phyloP scores from a whole-genome alignment of 768 basidiomycete species.

The Macrolepiota dolichaula region DNA sequence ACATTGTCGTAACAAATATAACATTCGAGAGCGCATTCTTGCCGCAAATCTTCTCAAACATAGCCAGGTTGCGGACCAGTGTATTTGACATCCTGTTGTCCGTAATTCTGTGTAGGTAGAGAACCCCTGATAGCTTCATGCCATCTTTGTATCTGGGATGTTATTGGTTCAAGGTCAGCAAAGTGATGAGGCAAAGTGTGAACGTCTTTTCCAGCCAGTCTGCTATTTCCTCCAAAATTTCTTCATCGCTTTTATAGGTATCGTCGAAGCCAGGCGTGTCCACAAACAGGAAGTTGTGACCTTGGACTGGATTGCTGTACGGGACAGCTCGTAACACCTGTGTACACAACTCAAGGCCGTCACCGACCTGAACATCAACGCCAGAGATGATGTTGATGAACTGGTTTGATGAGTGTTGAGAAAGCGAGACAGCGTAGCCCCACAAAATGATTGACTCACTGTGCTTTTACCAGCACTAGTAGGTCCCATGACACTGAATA shows the following conservation, averaged over 20 bases:
- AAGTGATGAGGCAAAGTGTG: background rate
- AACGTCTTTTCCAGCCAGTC: slow-evolving; percentile 16
- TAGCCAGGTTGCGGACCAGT: slow-evolving; percentile 8
- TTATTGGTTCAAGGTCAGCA: background rate
- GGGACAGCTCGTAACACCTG: background rate
- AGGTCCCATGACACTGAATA: too few species aligned
- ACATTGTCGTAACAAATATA: slow-evolving; percentile 8
- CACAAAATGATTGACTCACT: too few species aligned
- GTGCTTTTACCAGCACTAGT: too few species aligned
- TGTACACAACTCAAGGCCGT: slow-evolving; percentile 2
- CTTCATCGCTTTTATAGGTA: slow-evolving; percentile 15
- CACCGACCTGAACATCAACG: background rate
- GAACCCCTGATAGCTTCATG: slow-evolving; percentile 16
- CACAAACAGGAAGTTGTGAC: slow-evolving; percentile 14
- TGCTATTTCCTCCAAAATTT: slow-evolving; percentile 17
- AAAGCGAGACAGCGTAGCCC: too few species aligned
- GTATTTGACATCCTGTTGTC: slow-evolving; percentile 13
- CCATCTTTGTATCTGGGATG: slow-evolving; percentile 8
- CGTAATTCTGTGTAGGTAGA: slow-evolving; percentile 22
- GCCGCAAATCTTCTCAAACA: slow-evolving; percentile 18
- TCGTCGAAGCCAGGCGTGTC: slow-evolving; percentile 23
- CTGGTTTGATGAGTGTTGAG: too few species aligned
- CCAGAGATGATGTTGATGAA: too few species aligned
- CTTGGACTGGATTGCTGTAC: background rate
- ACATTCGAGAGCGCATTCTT: background rate